A percentile compares a stretch with the other conserved stretches of the same genome.
Conservation (phyloP, 805 yeast genomes). For the Candida stauntonica region DNA sequence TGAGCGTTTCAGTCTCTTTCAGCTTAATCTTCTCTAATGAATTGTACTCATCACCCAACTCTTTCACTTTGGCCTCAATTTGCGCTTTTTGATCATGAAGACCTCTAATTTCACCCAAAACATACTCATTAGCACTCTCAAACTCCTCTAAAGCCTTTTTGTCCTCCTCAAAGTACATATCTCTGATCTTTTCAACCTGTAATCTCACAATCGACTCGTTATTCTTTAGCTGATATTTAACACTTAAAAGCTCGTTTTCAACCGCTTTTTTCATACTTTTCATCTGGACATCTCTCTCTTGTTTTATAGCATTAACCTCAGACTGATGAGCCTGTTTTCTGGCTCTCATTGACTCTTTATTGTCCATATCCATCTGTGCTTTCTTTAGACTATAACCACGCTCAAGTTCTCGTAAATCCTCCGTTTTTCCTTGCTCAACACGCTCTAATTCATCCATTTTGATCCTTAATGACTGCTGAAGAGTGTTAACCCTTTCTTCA, state of each 20-base stretch:
- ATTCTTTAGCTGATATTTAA: conserved; percentile 23
- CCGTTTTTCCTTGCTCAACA: conserved; percentile 27
- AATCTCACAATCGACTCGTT: conserved; percentile 19
- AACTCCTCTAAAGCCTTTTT: conserved; percentile 26
- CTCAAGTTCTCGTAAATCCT: conserved; percentile 19
- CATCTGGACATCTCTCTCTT: conserved; percentile 30
- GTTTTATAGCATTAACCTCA: conserved; percentile 37
- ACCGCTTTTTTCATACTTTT: conserved; percentile 29
- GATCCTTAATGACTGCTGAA: conserved; percentile 24
- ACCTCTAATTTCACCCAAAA: conserved; percentile 4
- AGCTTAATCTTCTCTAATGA: too few relatives aligned
- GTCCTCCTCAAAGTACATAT: conserved; percentile 24
- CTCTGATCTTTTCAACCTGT: conserved; percentile 19
- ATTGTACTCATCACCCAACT: neutral
- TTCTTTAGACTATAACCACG: conserved; percentile 30
- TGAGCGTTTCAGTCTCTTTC: neutral
- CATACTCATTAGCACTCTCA: conserved; percentile 11
- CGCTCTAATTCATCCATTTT: conserved; percentile 31
- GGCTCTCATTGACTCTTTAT: conserved; percentile 35
- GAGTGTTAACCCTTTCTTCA: conserved; percentile 19
- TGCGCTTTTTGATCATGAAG: conserved; percentile 4
- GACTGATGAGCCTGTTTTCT: conserved; percentile 30
- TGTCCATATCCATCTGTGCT: conserved; percentile 30
- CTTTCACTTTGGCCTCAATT: conserved; percentile 12
- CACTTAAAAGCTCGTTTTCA: conserved; percentile 28